Conservation (phyloP, 108 stramenopile species). For the Pinguiococcus pyrenoidosus region DNA sequence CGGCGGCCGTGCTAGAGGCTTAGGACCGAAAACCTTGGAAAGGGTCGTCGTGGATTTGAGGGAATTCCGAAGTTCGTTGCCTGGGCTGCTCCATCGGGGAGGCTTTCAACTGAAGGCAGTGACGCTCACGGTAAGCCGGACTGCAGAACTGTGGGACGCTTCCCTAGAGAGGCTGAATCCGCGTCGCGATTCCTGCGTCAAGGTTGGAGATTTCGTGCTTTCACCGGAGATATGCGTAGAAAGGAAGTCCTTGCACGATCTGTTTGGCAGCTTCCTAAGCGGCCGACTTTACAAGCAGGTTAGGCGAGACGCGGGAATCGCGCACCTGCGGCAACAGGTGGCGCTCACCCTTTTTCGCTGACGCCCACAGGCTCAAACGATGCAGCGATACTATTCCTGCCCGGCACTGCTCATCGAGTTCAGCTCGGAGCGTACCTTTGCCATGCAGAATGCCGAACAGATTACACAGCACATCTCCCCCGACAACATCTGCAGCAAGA, state of each 20-base stretch:
- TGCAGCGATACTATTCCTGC: constrained; percentile 74
- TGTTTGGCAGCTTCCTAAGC: constrained; percentile 76
- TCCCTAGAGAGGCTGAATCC: too few species aligned
- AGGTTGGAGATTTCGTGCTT: constrained; percentile 92
- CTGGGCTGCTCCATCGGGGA: constrained; percentile 82
- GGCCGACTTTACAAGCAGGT: constrained; percentile 86
- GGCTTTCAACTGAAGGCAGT: constrained; percentile 74
- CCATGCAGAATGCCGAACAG: constrained; percentile 60
- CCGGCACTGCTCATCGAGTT: constrained; percentile 83
- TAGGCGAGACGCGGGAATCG: too few species aligned
- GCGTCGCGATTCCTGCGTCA: too few species aligned
- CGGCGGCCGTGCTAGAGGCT: not conserved
- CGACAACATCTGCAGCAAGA: constrained; percentile 65
- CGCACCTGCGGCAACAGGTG: not conserved
- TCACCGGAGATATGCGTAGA: constrained; percentile 90
- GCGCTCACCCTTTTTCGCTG: not conserved
- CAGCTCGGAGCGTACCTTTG: constrained; percentile 66
- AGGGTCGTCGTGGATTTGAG: constrained; percentile 75
- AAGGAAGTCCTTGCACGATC: constrained; percentile 82
- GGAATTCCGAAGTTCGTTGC: constrained; percentile 86
- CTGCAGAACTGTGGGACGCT: too few species aligned
- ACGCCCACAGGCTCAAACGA: constrained; percentile 46
- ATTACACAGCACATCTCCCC: constrained; percentile 62
- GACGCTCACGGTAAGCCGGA: constrained; percentile 77
- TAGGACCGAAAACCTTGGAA: not conserved